Base-by-base conservation (phyloP, 2,329 filamentous ascomycete species). In the Fusarium palustre region DNA sequence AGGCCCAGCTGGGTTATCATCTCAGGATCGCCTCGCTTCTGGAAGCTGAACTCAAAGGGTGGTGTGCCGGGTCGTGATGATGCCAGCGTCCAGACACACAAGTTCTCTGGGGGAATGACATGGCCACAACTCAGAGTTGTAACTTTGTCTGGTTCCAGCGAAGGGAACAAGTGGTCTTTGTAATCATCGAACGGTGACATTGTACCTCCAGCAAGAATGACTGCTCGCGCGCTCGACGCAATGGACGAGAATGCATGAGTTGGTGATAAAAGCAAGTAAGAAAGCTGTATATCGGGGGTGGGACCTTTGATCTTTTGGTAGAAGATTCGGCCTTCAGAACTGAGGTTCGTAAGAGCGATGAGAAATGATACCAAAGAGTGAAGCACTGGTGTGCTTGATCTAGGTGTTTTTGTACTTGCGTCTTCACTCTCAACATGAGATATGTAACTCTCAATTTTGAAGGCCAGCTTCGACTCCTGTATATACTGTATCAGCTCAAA, bases 121-220 rank as follows among this genome's bases (percentile, higher is more conserved):
- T 99, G 96, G 0, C 93, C 94, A 77, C 95, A 99, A 70, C 94
- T 97, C 31, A 97, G 87, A 0, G 92, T 97, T 12, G 86, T 90
- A 45, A 98, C 86, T 59, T 88, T 88, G 0, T 82, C 79, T 1
- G 84, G 71, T 0, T 87, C 77, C 0, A 97, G 79, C 49, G 92
- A 91, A 0, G 95, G 92, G 66, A 99, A 96, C 0, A 99, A 84
- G 73, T 97, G 92, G 6, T 91, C 86, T 36, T 87, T 90, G 79
- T 97, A 99, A 80, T 98, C 96, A 25, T 91, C 88, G 83, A 98
- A 97, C 0, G 96, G 96, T 4, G 96, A 97, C 96, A 99, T 98
- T 28, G 96, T 99, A 24, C 96, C 96, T 60, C 96, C 96, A 0
- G 94, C 96, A 5, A 99, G 83, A 42, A 99, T 91, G 5, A 99